phyloP scores from a whole-genome alignment of 2,329 filamentous ascomycete species.

The Nothopassalora personata region DNA sequence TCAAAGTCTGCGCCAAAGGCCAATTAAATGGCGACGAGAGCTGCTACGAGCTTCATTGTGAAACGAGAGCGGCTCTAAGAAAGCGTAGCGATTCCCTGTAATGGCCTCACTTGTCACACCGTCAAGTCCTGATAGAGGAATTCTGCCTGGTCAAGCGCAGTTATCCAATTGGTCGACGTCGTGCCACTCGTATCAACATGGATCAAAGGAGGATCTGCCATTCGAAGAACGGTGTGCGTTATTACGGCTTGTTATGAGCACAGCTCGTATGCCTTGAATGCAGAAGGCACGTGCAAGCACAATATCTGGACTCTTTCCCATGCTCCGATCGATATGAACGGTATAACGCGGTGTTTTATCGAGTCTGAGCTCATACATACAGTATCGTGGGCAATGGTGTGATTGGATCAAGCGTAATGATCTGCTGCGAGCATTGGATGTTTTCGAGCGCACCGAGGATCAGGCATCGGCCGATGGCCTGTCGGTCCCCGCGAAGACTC shows the following conservation, averaged over 20 bases:
- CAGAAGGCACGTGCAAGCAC: neutral
- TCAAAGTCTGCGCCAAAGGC: slow-evolving; percentile 21
- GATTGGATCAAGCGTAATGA: neutral
- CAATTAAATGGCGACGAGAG: slow-evolving; percentile 7
- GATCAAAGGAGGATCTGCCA: too few relatives aligned
- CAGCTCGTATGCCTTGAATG: neutral
- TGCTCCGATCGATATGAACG: neutral
- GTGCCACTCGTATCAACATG: neutral
- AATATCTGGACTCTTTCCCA: neutral
- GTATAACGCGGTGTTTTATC: too few relatives aligned
- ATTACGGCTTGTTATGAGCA: too few relatives aligned
- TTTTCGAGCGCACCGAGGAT: neutral
- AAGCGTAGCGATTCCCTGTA: neutral
- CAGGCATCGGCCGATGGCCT: neutral
- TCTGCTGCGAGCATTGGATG: neutral
- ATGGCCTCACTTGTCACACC: neutral
- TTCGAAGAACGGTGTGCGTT: too few relatives aligned
- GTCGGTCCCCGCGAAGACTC: neutral
- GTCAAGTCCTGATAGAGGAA: neutral
- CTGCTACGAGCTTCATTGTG: slow-evolving; percentile 1
- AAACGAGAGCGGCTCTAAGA: neutral
- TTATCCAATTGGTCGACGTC: neutral
- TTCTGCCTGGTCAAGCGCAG: neutral
- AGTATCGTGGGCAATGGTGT: too few relatives aligned
- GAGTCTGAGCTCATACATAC: too few relatives aligned